Conservation (phyloP, 1,284 basidiomycete species). For the Hortiboletus rubellus region DNA sequence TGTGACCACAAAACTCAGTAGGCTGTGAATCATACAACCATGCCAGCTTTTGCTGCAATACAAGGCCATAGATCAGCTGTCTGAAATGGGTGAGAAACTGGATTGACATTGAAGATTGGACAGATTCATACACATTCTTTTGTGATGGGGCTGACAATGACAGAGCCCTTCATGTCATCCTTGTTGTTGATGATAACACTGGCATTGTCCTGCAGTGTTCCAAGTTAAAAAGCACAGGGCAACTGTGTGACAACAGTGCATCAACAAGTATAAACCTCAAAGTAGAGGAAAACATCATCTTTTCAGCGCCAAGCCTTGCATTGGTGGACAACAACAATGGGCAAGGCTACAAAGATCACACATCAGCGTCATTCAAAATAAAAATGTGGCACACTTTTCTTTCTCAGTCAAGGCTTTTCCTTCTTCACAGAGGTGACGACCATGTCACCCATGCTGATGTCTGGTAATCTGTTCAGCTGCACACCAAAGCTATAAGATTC, state of each 20-base stretch:
- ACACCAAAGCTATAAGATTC: conserved; percentile 94
- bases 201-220: conserved; percentile 75
- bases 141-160: conserved; percentile 96
- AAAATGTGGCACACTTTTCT: too few species aligned
- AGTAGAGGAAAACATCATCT: conserved; percentile 99
- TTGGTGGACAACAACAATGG: conserved; percentile 95
- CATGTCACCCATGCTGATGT: conserved; percentile 99
- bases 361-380: too few species aligned
- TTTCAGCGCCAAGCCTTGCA: conserved; percentile 98
- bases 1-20: too few species aligned
- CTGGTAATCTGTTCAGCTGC: conserved; percentile 95
- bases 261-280: conserved; percentile 60
- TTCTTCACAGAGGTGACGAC: conserved; percentile 99
- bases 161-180: conserved; percentile 99
- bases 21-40: too few species aligned
- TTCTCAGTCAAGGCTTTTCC: conserved; percentile 54
- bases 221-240: neutral
- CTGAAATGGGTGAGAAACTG: too few species aligned
- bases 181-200: conserved; percentile 98
- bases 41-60: too few species aligned
- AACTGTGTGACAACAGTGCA: neutral
- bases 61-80: too few species aligned
- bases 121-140: conserved; percentile 49
- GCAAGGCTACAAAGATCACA: conserved; percentile 76
- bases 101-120: too few species aligned